Conservation (phyloP, 164 flowering plant genomes). For the Cinnamomum chago region DNA sequence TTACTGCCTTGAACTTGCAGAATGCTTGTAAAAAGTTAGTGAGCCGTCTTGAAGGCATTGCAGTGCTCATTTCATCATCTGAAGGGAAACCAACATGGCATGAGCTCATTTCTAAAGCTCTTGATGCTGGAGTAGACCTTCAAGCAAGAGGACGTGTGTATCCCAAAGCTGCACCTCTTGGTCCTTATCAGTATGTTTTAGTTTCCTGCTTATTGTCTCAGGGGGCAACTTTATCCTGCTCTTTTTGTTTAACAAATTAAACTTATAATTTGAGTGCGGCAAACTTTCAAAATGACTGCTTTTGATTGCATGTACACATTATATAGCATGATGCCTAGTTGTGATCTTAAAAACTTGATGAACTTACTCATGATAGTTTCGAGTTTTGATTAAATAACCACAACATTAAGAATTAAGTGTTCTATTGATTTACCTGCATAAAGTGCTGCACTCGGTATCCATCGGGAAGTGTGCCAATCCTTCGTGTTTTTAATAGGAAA, state of each 20-base stretch:
- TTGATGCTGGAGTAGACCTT: slow-evolving; percentile 12
- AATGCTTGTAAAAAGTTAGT: slow-evolving; percentile 10
- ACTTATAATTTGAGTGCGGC: no score
- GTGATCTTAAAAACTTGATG: not conserved
- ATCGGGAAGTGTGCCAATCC: not conserved
- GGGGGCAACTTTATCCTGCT: not conserved
- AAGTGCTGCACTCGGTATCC: not conserved
- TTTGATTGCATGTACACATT: not conserved
- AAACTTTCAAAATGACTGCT: not conserved
- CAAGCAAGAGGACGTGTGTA: slow-evolving; percentile 13
- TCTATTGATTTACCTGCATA: no score
- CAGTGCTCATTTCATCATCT: slow-evolving; percentile 1
- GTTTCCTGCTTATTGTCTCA: not conserved
- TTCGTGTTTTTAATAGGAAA: not conserved
- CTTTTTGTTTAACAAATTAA: no score
- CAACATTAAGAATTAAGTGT: not conserved
- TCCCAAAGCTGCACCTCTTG: slow-evolving; percentile 4
- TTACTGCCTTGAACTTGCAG: slow-evolving; percentile 6
- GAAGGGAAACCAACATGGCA: slow-evolving; percentile 11
- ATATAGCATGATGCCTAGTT: not conserved
- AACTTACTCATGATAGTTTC: not conserved
- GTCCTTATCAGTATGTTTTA: slow-evolving; percentile 11
- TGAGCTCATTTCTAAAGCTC: slow-evolving; percentile 9
- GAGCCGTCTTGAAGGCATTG: slow-evolving; percentile 5
- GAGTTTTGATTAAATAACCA: not conserved